A percentile compares a stretch with the other conserved stretches of the same genome.
These are phyloP conservation scores for Pittosporum tobira DNA, from an alignment of 129 eudicot genomes.

Conservation along the genomic window DNA sequence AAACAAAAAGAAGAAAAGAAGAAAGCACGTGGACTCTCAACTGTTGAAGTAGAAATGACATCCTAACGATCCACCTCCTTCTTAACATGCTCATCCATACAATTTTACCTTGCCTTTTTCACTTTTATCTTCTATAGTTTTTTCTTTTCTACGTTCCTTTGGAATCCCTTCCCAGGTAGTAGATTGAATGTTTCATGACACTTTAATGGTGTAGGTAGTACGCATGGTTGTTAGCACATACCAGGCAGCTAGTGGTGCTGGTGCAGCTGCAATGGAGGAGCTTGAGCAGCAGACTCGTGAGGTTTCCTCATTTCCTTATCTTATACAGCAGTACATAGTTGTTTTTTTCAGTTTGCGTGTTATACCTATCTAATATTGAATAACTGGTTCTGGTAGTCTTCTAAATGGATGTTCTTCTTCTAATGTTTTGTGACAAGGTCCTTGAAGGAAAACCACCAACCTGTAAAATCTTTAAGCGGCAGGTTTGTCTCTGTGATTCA, in stretches of 20 bases:
- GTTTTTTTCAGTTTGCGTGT: conserved; percentile 1
- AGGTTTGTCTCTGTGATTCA: conserved; percentile 35
- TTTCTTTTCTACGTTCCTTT: neutral
- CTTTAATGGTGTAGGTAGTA: conserved; percentile 43
- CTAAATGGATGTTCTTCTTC: neutral
- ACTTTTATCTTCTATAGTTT: neutral
- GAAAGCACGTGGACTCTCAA: neutral
- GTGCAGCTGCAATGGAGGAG: conserved; percentile 99
- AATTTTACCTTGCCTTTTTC: neutral
- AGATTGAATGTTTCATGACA: neutral
- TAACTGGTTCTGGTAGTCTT: neutral
- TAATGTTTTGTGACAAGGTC: conserved; percentile 40
- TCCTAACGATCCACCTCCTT: neutral
- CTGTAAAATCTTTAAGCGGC: conserved; percentile 78
- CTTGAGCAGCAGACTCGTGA: conserved; percentile 96
- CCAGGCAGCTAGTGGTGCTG: conserved; percentile 99
- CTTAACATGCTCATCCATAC: neutral
- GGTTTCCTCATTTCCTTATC: conserved; percentile 29
- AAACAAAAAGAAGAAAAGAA: too few species aligned
- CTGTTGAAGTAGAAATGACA: neutral
- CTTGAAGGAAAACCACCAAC: conserved; percentile 88
- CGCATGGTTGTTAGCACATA: conserved; percentile 98
- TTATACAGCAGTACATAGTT: too few species aligned
- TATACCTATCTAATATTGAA: neutral
- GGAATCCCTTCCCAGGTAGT: neutral